Evolutionary conservation across 2,329 filamentous ascomycete species (phyloP).

Genomic region (Sclerotinia nivalis): DNA sequence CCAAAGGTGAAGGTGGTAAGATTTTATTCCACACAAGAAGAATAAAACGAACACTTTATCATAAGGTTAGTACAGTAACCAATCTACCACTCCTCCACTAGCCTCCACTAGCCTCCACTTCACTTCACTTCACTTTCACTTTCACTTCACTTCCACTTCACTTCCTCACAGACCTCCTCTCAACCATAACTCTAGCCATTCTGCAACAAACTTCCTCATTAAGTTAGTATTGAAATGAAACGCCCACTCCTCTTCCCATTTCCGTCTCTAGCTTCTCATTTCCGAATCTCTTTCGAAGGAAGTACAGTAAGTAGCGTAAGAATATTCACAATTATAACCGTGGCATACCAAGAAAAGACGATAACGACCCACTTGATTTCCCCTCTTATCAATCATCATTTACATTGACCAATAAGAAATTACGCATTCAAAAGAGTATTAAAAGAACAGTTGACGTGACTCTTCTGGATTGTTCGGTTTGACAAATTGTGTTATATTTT

Average conservation of each 20-base stretch:
- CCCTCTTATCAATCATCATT: slow-evolving; percentile 9
- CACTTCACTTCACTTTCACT: neutral
- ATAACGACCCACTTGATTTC: slow-evolving; percentile 12
- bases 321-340: neutral
- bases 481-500: slow-evolving; percentile 3
- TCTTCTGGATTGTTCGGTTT: slow-evolving; percentile 16
- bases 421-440: neutral
- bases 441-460: neutral
- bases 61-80: no score
- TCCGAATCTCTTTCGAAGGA: neutral
- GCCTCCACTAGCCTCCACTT: neutral
- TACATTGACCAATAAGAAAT: neutral
- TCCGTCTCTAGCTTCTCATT: neutral
- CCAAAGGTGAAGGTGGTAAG: neutral
- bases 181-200: neutral
- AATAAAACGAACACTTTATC: no score
- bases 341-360: neutral
- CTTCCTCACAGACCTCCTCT: neutral
- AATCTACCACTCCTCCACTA: neutral
- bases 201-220: slow-evolving; percentile 6
- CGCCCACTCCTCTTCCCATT: neutral
- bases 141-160: neutral
- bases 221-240: neutral
- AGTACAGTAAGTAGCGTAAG: neutral
- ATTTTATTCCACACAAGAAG: neutral